Evolutionary conservation across 768 basidiomycete genomes (phyloP).

Genomic region (Boletus fagicola): DNA sequence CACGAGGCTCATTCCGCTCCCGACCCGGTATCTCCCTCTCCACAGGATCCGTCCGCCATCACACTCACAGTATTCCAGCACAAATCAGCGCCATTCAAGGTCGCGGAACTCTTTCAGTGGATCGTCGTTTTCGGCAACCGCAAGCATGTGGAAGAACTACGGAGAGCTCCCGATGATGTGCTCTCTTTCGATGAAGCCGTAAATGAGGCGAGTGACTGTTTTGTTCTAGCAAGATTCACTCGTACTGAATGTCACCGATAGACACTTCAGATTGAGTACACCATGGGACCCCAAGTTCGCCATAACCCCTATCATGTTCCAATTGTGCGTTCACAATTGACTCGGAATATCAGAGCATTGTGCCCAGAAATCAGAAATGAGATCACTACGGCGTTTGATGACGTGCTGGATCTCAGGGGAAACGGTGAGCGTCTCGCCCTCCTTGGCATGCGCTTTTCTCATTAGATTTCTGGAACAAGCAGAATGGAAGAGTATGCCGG

Average conservation of each 20-base stretch:
- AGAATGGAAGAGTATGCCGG: conserved; percentile 42
- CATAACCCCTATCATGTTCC: conserved; percentile 28
- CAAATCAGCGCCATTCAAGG: conserved; percentile 31
- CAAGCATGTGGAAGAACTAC: conserved; percentile 39
- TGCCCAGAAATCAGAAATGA: conserved; percentile 47
- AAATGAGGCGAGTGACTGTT: conserved; percentile 29
- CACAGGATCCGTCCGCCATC: too few species aligned
- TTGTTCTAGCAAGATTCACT: too few species aligned
- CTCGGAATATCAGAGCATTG: conserved; percentile 37
- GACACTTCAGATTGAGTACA: conserved; percentile 39
- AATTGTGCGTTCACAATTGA: conserved; percentile 19
- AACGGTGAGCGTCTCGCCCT: conserved; percentile 8
- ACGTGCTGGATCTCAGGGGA: conserved; percentile 29
- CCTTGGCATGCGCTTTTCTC: background rate
- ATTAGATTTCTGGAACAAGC: background rate
- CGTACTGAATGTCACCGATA: conserved; percentile 12
- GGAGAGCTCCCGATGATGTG: conserved; percentile 37
- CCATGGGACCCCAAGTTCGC: conserved; percentile 34
- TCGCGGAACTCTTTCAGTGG: conserved; percentile 36
- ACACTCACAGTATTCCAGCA: too few species aligned
- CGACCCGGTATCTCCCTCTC: too few species aligned
- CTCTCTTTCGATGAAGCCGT: conserved; percentile 36
- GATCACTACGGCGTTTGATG: conserved; percentile 38
- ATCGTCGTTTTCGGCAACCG: conserved; percentile 35
- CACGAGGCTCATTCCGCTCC: too few species aligned